These are phyloP conservation scores for Monosporascus sp. DNA, from an alignment of 2,329 filamentous ascomycete genomes.

Conservation along the genomic window DNA sequence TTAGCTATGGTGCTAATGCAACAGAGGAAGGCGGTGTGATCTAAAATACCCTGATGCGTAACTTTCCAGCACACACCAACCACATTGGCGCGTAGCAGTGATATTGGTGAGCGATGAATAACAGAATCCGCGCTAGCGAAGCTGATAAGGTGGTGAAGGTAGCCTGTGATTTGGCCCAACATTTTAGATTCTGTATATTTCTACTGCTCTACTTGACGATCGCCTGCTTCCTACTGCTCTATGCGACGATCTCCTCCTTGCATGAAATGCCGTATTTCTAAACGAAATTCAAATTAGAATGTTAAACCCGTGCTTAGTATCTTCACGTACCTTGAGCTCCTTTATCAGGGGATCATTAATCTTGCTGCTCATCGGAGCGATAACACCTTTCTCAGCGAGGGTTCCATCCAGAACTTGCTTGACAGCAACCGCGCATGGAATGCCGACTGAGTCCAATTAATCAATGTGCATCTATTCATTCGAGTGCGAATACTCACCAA, in stretches of 20 bases:
- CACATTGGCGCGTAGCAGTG: too few species aligned
- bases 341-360: conserved; percentile 60
- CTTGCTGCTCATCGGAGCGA: conserved; percentile 70
- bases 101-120: too few species aligned
- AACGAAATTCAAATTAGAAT: neutral
- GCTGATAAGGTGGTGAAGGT: too few species aligned
- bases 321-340: conserved; percentile 43
- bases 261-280: conserved; percentile 50
- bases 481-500: conserved; percentile 24
- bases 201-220: neutral
- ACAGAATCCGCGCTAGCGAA: too few species aligned
- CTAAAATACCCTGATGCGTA: too few species aligned
- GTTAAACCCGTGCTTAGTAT: conserved; percentile 2
- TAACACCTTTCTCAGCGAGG: conserved; percentile 65
- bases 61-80: too few species aligned
- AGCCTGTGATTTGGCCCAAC: neutral
- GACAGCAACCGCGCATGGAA: conserved; percentile 60
- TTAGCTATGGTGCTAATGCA: too few species aligned
- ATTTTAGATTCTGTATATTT: neutral
- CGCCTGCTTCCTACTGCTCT: neutral
- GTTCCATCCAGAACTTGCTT: conserved; percentile 73
- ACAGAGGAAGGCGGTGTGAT: too few species aligned
- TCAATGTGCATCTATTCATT: neutral
- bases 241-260: conserved; percentile 14
- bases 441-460: conserved; percentile 50